phyloP scores from a whole-genome alignment of 768 basidiomycete genomes.

The Lactarius akahatsu region DNA sequence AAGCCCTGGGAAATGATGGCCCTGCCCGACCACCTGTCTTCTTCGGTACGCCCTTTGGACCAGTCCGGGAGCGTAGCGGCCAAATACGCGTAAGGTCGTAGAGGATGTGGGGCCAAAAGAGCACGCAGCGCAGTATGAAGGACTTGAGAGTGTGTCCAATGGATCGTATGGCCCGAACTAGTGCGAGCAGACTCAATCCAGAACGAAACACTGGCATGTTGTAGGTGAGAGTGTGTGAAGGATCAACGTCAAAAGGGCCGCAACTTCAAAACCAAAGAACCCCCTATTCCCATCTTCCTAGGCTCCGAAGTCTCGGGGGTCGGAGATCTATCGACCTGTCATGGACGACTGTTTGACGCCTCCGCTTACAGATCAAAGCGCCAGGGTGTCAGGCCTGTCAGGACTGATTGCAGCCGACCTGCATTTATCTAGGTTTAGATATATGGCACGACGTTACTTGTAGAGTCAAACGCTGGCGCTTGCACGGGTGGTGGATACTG shows the following conservation, averaged over 20 bases:
- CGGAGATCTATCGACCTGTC: not conserved
- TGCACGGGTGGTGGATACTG: not conserved
- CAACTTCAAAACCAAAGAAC: not conserved
- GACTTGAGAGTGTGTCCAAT: conserved; percentile 4
- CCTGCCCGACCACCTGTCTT: not conserved
- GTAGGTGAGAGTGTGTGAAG: not conserved
- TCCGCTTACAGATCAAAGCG: not conserved
- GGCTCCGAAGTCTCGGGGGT: not conserved
- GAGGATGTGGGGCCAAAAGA: conserved; percentile 3
- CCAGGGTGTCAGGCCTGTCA: not conserved
- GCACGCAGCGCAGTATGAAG: conserved; percentile 8
- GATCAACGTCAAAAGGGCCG: not conserved
- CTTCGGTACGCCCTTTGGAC: not conserved
- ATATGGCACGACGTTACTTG: not conserved
- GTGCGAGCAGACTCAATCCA: not conserved
- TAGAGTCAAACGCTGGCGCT: not conserved
- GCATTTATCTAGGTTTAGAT: not conserved
- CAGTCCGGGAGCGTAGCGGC: not conserved
- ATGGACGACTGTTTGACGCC: not conserved
- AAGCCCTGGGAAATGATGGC: not conserved
- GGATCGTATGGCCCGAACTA: not conserved
- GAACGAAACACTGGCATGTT: conserved; percentile 9
- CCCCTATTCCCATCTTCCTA: not conserved
- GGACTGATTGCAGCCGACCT: not conserved
- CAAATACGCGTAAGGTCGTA: not conserved